Percentiles rank a stretch among this genome's conserved stretches.
These are phyloP conservation scores for Wilcoxina mikolae DNA, from an alignment of 495 filamentous ascomycete species.

Conservation along the genomic window DNA sequence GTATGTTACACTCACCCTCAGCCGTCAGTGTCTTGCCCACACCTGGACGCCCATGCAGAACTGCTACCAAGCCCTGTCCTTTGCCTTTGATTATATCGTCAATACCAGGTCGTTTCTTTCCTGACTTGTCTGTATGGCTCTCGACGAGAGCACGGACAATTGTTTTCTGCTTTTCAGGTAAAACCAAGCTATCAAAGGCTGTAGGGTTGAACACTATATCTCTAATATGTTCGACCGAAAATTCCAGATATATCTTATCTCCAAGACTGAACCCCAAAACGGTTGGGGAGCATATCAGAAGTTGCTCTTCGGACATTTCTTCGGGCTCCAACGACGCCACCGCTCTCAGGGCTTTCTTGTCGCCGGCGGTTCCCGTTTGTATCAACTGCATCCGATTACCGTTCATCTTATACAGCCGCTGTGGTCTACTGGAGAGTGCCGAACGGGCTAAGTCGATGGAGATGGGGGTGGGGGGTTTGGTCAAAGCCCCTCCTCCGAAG, in stretches of 20 bases:
- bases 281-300: conserved; percentile 31
- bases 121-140: conserved; percentile 34
- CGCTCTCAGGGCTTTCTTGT: not conserved
- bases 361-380: not conserved
- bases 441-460: too few relatives aligned
- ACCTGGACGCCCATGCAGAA: conserved; percentile 53
- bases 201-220: conserved; percentile 56
- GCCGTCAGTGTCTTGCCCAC: conserved; percentile 84
- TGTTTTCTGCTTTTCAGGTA: conserved; percentile 50
- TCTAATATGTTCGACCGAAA: conserved; percentile 49
- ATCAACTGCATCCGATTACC: too few relatives aligned
- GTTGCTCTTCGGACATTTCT: conserved; percentile 32
- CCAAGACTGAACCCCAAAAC: conserved; percentile 35
- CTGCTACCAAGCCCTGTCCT: conserved; percentile 50
- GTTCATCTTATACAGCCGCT: too few relatives aligned
- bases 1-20: too few relatives aligned
- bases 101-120: conserved; percentile 10
- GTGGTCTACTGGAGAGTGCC: too few relatives aligned
- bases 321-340: conserved; percentile 13
- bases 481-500: not conserved
- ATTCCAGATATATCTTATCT: conserved; percentile 43
- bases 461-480: not conserved
- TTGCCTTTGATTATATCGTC: conserved; percentile 38
- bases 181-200: conserved; percentile 53
- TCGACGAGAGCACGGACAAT: conserved; percentile 60